Conservation (phyloP, 371 early-diverging fungal species). For the Mucor circinelloides region DNA sequence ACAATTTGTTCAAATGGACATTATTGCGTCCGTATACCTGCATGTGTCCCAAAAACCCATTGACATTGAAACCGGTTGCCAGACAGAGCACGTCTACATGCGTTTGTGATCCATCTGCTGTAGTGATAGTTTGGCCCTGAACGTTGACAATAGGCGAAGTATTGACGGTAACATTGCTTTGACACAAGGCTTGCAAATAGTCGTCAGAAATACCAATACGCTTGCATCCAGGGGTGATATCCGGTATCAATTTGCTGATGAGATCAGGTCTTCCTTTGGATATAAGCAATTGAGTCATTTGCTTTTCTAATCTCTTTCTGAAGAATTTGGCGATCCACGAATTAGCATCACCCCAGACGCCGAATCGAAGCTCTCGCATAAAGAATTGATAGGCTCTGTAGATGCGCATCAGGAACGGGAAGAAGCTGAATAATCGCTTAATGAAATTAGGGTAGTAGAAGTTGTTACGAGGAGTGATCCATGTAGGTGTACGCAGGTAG, state of each 20-base stretch:
- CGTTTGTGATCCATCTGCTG: constrained; percentile 37
- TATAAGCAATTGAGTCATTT: constrained; percentile 4
- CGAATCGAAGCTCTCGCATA: not conserved
- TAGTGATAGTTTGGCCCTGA: constrained; percentile 42
- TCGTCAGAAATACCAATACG: constrained; percentile 54
- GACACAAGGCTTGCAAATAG: constrained; percentile 51
- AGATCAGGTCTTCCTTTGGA: constrained; percentile 30
- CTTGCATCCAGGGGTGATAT: constrained; percentile 57
- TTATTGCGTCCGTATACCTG: constrained; percentile 28
- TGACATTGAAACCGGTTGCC: constrained; percentile 68
- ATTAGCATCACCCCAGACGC: not conserved
- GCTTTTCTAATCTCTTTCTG: constrained; percentile 11
- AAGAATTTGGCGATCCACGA: not conserved
- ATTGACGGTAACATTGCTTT: constrained; percentile 49
- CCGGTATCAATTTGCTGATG: constrained; percentile 49
- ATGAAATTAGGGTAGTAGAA: constrained; percentile 19
- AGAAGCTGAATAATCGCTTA: constrained; percentile 39
- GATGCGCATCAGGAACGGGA: constrained; percentile 39
- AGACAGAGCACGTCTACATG: constrained; percentile 59
- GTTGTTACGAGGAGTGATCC: constrained; percentile 37
- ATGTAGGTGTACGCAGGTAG: constrained; percentile 55
- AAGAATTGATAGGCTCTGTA: constrained; percentile 18
- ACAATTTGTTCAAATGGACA: constrained; percentile 14
- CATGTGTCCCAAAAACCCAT: constrained; percentile 33
- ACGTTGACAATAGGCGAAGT: constrained; percentile 40